These are phyloP conservation scores for Casuarina equisetifolia DNA, from an alignment of 306 rosid genomes.

Conservation along the genomic window DNA sequence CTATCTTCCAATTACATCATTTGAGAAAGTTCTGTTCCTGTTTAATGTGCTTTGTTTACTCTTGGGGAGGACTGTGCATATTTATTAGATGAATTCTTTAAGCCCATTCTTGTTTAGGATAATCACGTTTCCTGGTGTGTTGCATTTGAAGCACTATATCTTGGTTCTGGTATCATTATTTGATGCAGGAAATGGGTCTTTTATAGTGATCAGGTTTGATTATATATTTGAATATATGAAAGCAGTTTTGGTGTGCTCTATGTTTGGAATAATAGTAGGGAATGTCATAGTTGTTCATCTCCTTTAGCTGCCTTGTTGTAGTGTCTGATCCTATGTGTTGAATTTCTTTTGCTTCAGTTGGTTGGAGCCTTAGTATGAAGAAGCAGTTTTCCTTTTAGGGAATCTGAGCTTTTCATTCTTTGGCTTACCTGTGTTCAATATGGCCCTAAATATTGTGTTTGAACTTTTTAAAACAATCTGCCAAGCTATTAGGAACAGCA, in stretches of 20 bases:
- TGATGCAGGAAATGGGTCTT: neutral
- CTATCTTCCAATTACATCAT: neutral
- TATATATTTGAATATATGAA: neutral
- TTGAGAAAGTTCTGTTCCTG: neutral
- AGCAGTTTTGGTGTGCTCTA: slow-evolving; percentile 7
- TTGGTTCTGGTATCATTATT: neutral
- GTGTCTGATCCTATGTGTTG: neutral
- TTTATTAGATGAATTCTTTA: neutral
- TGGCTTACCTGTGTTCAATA: neutral
- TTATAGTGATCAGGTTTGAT: neutral
- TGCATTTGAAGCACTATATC: neutral
- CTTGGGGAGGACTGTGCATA: neutral
- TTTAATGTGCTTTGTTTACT: neutral
- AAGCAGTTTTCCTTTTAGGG: neutral
- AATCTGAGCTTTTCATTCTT: neutral
- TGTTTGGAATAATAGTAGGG: neutral
- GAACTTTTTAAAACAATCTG: neutral
- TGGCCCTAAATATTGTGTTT: neutral
- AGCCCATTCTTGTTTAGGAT: neutral
- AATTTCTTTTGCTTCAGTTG: neutral
- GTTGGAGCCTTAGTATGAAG: neutral
- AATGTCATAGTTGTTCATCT: slow-evolving; percentile 2
- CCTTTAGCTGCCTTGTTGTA: slow-evolving; percentile 1
- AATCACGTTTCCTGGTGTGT: neutral
- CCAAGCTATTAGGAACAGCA: neutral